Base-by-base conservation (phyloP, 225 moss, liverwort and hornwort genomes). In the Rhytidiadelphus loreus region DNA sequence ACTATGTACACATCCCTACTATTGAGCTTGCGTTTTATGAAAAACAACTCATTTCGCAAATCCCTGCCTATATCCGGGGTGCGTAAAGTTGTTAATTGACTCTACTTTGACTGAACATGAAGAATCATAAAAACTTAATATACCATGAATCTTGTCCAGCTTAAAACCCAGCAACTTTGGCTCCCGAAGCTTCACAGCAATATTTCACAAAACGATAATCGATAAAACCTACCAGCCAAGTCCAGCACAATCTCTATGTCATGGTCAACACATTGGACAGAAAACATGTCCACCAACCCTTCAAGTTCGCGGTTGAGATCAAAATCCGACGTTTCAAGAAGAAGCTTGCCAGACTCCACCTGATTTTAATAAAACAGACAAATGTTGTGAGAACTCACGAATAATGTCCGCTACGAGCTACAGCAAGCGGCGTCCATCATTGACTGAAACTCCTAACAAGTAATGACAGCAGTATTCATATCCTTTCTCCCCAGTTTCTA, bases 291-390 rank as follows among this genome's bases (percentile, higher is more conserved):
- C 87, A 96, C 95, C 83, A 97, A 90, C 72, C 94, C 95, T 93
- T 96, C 96, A 60, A 97, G 94, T 90, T 97, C 97, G 64, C 92
- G 93, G 57, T 91, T 90, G 53, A 97, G 96, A 94, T 96, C 95
- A 90, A 97, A 97, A 85, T 94, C 93, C 32, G 94, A 89, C 61
- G 87, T 90, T 79, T 97, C 97, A 56, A 97, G 93, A 48, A 92
- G 77, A 62, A 97, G 93, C 91, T 95, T 97, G 52, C 97, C 97
- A 33, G 97, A 95, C 88, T 97, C 97, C 89, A 97, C 96, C 97
- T 97, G 92, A 81, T 88, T 69, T 66, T 60, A 88, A 89, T 52
- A 53, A 80, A 76, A 61, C 21, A 72, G 66, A 83, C 85, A 55
- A 46, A 78, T 79, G n/a, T 17, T 72, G n/a, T 80, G 61, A 87